Evolutionary conservation across 345 rosid genomes (phyloP), one percentile per base, ranked within the genome.

Genomic region (Brassica carinata): DNA sequence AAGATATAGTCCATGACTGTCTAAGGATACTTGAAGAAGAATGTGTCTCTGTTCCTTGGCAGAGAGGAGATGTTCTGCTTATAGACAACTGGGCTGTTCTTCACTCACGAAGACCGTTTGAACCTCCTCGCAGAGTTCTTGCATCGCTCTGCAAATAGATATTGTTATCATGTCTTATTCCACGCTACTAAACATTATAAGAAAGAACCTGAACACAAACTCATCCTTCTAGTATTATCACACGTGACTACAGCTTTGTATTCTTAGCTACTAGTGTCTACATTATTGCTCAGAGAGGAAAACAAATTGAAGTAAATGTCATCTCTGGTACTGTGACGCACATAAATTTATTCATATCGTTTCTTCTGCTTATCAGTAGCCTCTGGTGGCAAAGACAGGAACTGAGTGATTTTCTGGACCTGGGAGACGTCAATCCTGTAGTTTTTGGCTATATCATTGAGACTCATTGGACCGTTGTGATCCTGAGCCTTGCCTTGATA

Each of bases 61-160:
- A 86, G 87, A 91, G 85, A 82, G 99, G 98, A 27, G 98, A 93
- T 57, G 84, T 93, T 57, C 36, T 95, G 26, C 77, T 95, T 81
- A 74, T 91, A 14, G 97, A 96, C 67, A 91, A 96, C 77, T 92
- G 83, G 98, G 98, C 94, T 0, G 93, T 89, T 69, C 96, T 91
- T 59, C 99, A 93, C 71, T 85, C 97, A 59, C 87, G 97, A 8
- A 85, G 89, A 78, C 79, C 97, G 0, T 95, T 90, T 51, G 66
- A 70, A 31, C 91, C 91, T n/a, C 99, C 97, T 43, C 92, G 97
- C 7, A 88, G 94, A 0, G 84, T 91, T 5, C 80, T 96, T 11
- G 98, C 98, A 74, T 93, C 98, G 10, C 97, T 93, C 65, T 89
- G 96, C 88, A 93, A 88, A 81, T 93, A 85, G 75, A 59, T 23